These are phyloP conservation scores for Hypoxylon lenormandii DNA, from an alignment of 495 filamentous ascomycete genomes.

Conservation along the genomic window DNA sequence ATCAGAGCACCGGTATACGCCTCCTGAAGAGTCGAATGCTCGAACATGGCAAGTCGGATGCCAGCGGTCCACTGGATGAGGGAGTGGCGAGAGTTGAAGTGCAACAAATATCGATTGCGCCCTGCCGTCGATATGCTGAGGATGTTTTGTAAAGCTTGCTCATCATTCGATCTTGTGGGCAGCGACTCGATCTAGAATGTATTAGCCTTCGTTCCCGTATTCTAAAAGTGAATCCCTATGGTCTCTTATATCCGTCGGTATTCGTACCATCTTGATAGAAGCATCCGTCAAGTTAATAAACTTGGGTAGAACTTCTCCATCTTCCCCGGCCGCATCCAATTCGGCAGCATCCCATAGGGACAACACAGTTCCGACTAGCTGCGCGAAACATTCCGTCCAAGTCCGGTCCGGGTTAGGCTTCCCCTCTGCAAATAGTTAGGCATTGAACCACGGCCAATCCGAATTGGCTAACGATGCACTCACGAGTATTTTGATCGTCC, in stretches of 20 bases:
- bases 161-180: constrained; percentile 78
- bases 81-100: constrained; percentile 94
- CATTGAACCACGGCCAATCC: neutral
- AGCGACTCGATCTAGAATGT: constrained; percentile 82
- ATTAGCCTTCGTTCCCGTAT: constrained; percentile 15
- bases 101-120: constrained; percentile 91
- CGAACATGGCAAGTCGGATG: constrained; percentile 93
- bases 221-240: neutral
- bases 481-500: constrained; percentile 90
- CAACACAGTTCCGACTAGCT: constrained; percentile 92
- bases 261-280: constrained; percentile 90
- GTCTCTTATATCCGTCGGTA: neutral
- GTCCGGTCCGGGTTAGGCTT: constrained; percentile 84
- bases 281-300: constrained; percentile 98
- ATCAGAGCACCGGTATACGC: constrained; percentile 96
- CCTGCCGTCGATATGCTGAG: constrained; percentile 95
- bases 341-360: constrained; percentile 96
- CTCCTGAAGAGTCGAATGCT: constrained; percentile 92
- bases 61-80: constrained; percentile 95
- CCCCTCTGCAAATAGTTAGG: constrained; percentile 73
- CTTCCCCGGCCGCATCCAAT: constrained; percentile 84
- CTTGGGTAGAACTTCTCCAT: constrained; percentile 87
- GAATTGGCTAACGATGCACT: constrained; percentile 49
- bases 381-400: constrained; percentile 97
- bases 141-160: constrained; percentile 87